A percentile compares a stretch with the other conserved stretches of the same genome.
Evolutionary conservation across 768 basidiomycete species (phyloP).

Genomic region (Naematelia aurantialba): DNA sequence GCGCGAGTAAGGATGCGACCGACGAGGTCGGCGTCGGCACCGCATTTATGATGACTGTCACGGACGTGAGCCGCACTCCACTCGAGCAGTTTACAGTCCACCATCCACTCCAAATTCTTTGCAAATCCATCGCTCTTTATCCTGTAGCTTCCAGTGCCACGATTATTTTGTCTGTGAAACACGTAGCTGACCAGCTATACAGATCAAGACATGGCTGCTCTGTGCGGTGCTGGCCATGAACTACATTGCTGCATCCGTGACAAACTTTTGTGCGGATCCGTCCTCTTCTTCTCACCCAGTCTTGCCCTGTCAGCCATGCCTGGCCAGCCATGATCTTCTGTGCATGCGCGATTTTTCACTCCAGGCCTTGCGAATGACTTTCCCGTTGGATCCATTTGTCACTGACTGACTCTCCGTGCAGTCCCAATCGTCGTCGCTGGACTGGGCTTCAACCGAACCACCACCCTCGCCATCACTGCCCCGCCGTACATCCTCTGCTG

Average conservation of each 20-base stretch:
- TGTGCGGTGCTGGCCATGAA: slow-evolving; percentile 5
- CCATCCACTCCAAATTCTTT: too few species aligned
- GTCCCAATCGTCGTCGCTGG: slow-evolving; percentile 16
- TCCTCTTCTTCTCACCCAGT: too few species aligned
- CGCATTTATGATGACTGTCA: slow-evolving; percentile 37
- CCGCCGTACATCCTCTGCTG: slow-evolving; percentile 46
- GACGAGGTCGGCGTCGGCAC: slow-evolving; percentile 22
- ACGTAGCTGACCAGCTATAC: not conserved
- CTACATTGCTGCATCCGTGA: slow-evolving; percentile 42
- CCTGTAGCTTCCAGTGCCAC: not conserved
- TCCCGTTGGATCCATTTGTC: too few species aligned
- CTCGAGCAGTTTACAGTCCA: not conserved
- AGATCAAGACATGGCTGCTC: slow-evolving; percentile 13
- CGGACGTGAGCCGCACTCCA: slow-evolving; percentile 24
- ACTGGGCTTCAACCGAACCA: slow-evolving; percentile 37
- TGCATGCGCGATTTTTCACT: too few species aligned
- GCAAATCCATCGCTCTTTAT: not conserved
- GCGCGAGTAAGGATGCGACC: slow-evolving; percentile 38
- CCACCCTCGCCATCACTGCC: slow-evolving; percentile 41
- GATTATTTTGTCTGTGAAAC: not conserved
- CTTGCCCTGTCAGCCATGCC: too few species aligned
- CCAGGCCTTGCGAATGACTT: too few species aligned
- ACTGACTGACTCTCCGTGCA: too few species aligned
- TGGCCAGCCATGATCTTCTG: too few species aligned
- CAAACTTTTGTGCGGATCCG: too few species aligned